phyloP scores from a whole-genome alignment of 148 eudicot genomes.

The Diospyros kaki region DNA sequence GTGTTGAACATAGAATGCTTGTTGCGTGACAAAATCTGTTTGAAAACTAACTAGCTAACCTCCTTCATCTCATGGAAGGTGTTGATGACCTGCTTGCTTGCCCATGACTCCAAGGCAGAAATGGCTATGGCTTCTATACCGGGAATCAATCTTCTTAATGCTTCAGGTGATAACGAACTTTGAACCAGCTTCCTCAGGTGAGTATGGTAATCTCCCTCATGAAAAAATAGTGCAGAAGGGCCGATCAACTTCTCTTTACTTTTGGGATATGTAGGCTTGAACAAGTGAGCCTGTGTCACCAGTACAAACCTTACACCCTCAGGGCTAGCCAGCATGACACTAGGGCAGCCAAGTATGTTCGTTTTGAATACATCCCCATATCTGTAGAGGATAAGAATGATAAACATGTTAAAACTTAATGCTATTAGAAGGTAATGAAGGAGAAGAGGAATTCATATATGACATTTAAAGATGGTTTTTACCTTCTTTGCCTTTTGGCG shows the following conservation, averaged over 20 bases:
- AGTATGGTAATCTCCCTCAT: slow-evolving; percentile 64
- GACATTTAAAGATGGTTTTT: neutral
- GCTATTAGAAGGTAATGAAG: neutral
- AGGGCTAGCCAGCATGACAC: slow-evolving; percentile 78
- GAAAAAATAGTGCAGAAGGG: slow-evolving; percentile 68
- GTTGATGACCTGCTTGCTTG: slow-evolving; percentile 22
- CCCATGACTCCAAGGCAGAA: slow-evolving; percentile 32
- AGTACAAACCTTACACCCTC: slow-evolving; percentile 67
- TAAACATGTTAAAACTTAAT: neutral
- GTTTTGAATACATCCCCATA: slow-evolving; percentile 90
- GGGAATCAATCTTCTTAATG: slow-evolving; percentile 27
- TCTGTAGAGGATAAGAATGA: slow-evolving; percentile 28
- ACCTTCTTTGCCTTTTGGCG: slow-evolving; percentile 57
- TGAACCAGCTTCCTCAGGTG: slow-evolving; percentile 51
- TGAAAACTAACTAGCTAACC: slow-evolving; percentile 14
- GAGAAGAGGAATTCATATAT: neutral
- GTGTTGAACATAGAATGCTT: too few species aligned
- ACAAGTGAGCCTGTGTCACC: slow-evolving; percentile 65
- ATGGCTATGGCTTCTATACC: slow-evolving; percentile 33
- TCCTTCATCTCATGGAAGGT: slow-evolving; percentile 42
- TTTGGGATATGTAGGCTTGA: slow-evolving; percentile 87
- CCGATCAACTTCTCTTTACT: slow-evolving; percentile 80
- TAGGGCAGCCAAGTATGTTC: slow-evolving; percentile 81
- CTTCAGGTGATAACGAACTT: slow-evolving; percentile 33
- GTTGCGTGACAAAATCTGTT: too few species aligned